Evolutionary conservation across 73 alveolate species (phyloP), one percentile per base, ranked within the genome.

Genomic region (Paramecium biaurelia): DNA sequence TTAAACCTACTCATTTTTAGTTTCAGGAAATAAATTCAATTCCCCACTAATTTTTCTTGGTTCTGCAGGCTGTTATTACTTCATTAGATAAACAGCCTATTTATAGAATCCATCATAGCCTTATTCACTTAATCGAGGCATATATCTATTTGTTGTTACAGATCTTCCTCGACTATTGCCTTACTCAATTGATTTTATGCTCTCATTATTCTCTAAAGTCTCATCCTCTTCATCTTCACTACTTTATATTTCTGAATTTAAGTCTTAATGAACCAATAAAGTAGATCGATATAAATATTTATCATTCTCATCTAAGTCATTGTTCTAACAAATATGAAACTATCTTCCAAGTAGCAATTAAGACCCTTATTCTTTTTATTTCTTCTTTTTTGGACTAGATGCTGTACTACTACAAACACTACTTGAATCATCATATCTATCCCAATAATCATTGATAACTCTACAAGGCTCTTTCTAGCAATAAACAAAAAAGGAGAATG

Each of bases 21-120:
- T 42, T 72, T 72, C 86, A 72, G 86, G 86, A 35, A 72, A 72
- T 72, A 72, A 72, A 2, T 38, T 72, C 4, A 72, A 37, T 37
- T 35, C 56, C 18, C 58, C 86, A 21, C 56, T 72, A 38, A 72
- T 72, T n/a, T 72, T 38, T 15, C 86, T 72, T 4, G 58, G 84
- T n/a, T 53, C 68, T 53, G 68, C 68, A 53, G 30, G 30, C 12
- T 63, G 30, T 42, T 72, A 37, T 72, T 72, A 15, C 18, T 72
- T 79, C 90, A 79, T 38, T n/a, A 79, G 8, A 47, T 41, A 79
- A 24, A 21, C 28, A 79, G 76, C 90, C 12, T 79, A 42, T 34
- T 79, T 43, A 79, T 79, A 79, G 15, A 79, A 79, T n/a, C 72
- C 90, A 79, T 79, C 90, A 79, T 79, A 79, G n/a, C 90, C 90